Base-by-base conservation (phyloP, 495 filamentous ascomycete genomes). In the Cairneyella variabilis region DNA sequence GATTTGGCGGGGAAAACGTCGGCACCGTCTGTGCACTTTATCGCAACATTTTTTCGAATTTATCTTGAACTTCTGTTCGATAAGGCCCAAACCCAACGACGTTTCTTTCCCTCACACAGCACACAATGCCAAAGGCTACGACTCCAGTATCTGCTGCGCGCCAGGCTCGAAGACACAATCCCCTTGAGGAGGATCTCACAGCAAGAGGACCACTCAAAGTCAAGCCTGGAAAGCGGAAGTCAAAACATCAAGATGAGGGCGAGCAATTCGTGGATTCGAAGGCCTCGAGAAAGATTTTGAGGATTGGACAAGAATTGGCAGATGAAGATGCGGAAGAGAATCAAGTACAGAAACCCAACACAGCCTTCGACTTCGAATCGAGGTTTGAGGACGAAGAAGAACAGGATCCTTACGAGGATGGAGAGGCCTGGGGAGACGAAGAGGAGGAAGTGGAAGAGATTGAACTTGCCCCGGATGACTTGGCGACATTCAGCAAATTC, bases 401-500 rank as follows among this genome's bases (percentile, higher is more conserved):
- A 8, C 79, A 80, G 38, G 69, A 65, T 17, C 64, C 71, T 23
- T 79, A 78, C 14, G 79, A 81, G 46, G 80, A 84, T 40, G 79
- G 81, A 28, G 79, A 80, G 65, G 71, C 50, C 23, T 65, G 63
- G 63, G 60, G 74, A n/a, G 80, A 80, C 17, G 85, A 88, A 41
- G 92, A 92, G 40, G 88, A 87, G 48, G 72, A 78, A 16, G 72
- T 85, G 0, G 88, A 92, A 65, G 83, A 90, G 66, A 77, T 86
- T 36, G 92, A 96, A 62, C 76, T 97, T 32, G 89, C 95, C 52
- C 90, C 91, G n/a, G 81, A 81, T 41, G 93, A 99, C 65, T 72
- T 95, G 32, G 90, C 88, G 48, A 84, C 87, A 45, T 99, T 95
- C 71, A 89, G 95, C 68, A 86, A 84, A 51, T 97, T 96, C 69